Evolutionary conservation across 371 early-diverging fungal genomes (phyloP).

Genomic region (Zopfochytrium polystomum): DNA sequence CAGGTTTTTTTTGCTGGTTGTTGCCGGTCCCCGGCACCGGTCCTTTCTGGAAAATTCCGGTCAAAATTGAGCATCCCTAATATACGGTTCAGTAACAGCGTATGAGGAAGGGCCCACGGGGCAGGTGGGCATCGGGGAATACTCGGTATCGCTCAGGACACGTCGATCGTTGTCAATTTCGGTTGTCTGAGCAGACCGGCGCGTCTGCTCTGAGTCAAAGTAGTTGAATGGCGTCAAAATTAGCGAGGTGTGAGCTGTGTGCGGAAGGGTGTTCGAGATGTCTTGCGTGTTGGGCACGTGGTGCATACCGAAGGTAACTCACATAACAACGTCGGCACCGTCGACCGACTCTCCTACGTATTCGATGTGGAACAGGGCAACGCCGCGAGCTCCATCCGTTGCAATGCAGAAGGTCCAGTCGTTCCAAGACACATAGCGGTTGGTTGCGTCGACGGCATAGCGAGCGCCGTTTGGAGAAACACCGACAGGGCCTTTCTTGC

Average conservation of each 20-base stretch:
- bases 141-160: neutral
- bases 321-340: constrained; percentile 14
- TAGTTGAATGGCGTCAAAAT: constrained; percentile 25
- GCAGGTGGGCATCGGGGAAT: neutral
- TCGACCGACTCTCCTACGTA: constrained; percentile 13
- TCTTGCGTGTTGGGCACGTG: constrained; percentile 21
- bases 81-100: neutral
- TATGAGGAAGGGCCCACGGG: neutral
- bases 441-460: constrained; percentile 1
- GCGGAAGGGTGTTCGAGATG: constrained; percentile 11
- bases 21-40: too few relatives aligned
- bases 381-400: constrained; percentile 8
- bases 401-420: constrained; percentile 10
- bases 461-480: constrained; percentile 2
- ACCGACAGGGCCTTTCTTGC: neutral
- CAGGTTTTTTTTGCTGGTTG: too few relatives aligned
- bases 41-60: too few relatives aligned
- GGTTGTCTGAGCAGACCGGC: neutral
- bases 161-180: neutral
- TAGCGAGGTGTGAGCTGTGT: constrained; percentile 8
- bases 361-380: constrained; percentile 12
- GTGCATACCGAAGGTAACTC: constrained; percentile 21
- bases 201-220: constrained; percentile 15
- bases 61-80: too few relatives aligned
- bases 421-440: constrained; percentile 10